Conservation (phyloP, 306 rosid genomes). For the Malus asiatica region DNA sequence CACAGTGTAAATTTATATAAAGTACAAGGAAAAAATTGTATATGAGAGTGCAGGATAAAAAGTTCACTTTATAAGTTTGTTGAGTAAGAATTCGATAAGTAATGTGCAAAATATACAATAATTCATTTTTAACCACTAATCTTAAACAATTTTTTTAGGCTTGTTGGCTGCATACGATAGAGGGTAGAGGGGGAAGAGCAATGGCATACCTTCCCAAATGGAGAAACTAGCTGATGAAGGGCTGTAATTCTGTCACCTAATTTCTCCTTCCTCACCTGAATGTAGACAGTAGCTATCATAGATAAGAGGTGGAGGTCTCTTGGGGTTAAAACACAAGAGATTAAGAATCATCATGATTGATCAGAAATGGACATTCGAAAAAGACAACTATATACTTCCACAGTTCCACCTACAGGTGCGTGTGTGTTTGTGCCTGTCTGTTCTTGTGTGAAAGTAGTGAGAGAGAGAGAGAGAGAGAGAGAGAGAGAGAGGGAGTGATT, state of each 20-base stretch:
- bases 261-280: slow-evolving; percentile 98
- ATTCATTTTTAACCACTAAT: not conserved
- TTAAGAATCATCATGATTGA: slow-evolving; percentile 45
- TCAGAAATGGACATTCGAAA: slow-evolving; percentile 57
- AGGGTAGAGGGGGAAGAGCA: not conserved
- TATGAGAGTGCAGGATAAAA: not conserved
- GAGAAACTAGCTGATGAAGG: slow-evolving; percentile 98
- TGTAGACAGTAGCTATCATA: not conserved
- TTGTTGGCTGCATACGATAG: not conserved
- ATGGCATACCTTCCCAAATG: slow-evolving; percentile 81
- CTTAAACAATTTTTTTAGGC: not conserved
- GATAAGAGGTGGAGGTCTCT: not conserved
- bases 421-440: slow-evolving; percentile 16
- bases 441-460: slow-evolving; percentile 10
- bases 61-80: slow-evolving; percentile 2
- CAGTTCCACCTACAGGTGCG: slow-evolving; percentile 16
- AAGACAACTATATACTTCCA: slow-evolving; percentile 58
- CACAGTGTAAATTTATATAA: not conserved
- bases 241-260: slow-evolving; percentile 97
- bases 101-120: not conserved
- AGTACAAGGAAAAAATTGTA: not conserved
- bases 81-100: not conserved
- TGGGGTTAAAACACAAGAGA: slow-evolving; percentile 17
- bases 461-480: not conserved
- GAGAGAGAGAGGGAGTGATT: not conserved